These are phyloP conservation scores for Pyrenochaeta sp. DNA, from an alignment of 2,329 filamentous ascomycete genomes.

Conservation along the genomic window DNA sequence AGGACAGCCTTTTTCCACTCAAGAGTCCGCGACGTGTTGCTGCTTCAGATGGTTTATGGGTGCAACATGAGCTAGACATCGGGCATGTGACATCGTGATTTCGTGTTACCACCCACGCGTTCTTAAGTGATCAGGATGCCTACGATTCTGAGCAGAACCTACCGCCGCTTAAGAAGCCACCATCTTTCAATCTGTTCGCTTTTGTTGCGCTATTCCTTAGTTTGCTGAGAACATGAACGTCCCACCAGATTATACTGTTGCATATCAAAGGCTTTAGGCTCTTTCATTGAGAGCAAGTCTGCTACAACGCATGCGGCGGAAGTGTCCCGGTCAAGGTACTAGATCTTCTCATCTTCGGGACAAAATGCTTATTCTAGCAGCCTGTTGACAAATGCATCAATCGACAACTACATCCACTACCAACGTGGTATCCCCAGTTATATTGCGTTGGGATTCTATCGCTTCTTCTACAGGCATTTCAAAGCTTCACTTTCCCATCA, in stretches of 20 bases:
- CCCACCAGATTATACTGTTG: not conserved
- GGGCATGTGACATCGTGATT: not conserved
- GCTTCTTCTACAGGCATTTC: not conserved
- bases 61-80: not conserved
- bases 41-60: not conserved
- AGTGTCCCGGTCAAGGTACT: not conserved
- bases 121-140: not conserved
- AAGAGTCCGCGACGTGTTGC: not conserved
- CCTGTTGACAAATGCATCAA: not conserved
- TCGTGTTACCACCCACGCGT: not conserved
- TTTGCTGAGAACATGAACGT: not conserved
- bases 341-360: not conserved
- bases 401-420: not conserved
- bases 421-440: not conserved
- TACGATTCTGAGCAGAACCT: not conserved
- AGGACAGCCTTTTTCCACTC: not conserved
- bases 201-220: too few relatives aligned
- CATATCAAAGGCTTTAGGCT: not conserved
- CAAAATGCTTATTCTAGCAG: not conserved
- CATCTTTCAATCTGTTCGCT: not conserved
- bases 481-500: not conserved
- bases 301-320: not conserved
- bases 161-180: not conserved
- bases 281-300: not conserved
- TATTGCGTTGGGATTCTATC: not conserved